Evolutionary conservation across 805 yeast species (phyloP), one percentile per base, ranked within the genome.

Genomic region (Suhomyces canberraensis): DNA sequence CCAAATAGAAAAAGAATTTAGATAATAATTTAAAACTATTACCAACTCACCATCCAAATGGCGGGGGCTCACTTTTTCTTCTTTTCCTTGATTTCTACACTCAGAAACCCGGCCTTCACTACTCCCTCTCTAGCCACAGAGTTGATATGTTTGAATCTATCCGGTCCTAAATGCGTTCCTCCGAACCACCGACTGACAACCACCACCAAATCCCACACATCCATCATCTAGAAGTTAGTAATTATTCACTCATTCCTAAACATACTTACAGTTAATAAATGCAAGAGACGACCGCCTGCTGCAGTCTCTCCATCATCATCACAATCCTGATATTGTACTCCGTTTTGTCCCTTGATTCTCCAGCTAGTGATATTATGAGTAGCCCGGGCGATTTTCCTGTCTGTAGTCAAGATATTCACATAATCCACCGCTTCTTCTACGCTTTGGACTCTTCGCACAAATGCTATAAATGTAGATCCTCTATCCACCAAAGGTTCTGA

Each of bases 241-340:
- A 8, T 21, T 18, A n/a, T n/a, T 24, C 8, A 16, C 11, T 16
- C 17, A 25, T 26, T 26, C n/a, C 15, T 4, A 20, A 6, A 27
- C 15, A 40, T 38, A 62, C 75, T 34, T 46, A 78, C 75, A 25
- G 85, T 77, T 46, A 90, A 61, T 32, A 90, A 60, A 64, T 88
- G 96, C 34, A 89, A 60, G 71, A 90, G 64, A 40, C 96, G 66
- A 4, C 90, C 79, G 8, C 98, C 98, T 1, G 98, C 96, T 1
- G 98, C 98, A 0, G 95, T 74, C 54, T 93, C 98, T 3, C 98
- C 98, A 54, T 91, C 98, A 57, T 93, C 98, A 53, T 93, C 97
- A 49, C 86, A 89, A 50, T 93, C 97, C 50, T 86, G 93, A 32
- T 71, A 74, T 25, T 73, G 69, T 0, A 78, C 74, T 0, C 81